Evolutionary conservation across 768 basidiomycete genomes (phyloP).

Genomic region (Pholiota conissans): DNA sequence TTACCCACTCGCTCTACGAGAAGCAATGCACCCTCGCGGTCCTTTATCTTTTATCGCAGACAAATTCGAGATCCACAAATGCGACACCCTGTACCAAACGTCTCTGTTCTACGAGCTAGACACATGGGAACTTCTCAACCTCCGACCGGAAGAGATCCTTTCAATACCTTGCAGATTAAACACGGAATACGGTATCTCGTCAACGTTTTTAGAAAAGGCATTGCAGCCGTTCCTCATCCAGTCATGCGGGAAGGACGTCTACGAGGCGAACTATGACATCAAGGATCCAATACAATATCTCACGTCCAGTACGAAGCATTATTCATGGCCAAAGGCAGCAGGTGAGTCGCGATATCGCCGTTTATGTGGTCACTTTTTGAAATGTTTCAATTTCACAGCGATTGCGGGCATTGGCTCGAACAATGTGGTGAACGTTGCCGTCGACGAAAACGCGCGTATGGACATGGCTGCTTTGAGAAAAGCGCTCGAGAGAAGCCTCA

Average conservation of each 20-base stretch:
- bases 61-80: constrained; percentile 31
- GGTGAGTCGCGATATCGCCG: constrained; percentile 29
- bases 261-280: neutral
- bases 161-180: constrained; percentile 34
- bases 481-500: constrained; percentile 29
- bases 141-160: constrained; percentile 30
- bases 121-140: constrained; percentile 44
- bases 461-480: constrained; percentile 25
- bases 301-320: constrained; percentile 36
- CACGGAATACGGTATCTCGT: constrained; percentile 32
- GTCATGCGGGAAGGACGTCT: constrained; percentile 32
- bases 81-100: constrained; percentile 11
- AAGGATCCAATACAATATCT: constrained; percentile 16
- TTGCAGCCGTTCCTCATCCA: constrained; percentile 35
- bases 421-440: constrained; percentile 33
- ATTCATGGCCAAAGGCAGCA: constrained; percentile 49
- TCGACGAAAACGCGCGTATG: constrained; percentile 38
- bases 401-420: constrained; percentile 41
- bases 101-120: neutral
- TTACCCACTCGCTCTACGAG: constrained; percentile 39
- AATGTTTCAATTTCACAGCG: constrained; percentile 25
- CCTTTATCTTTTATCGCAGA: constrained; percentile 30
- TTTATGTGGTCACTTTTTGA: neutral
- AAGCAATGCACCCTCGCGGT: constrained; percentile 26
- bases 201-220: constrained; percentile 27